phyloP scores from a whole-genome alignment of 139 green algal genomes.

The Chlamydomonas incerta region DNA sequence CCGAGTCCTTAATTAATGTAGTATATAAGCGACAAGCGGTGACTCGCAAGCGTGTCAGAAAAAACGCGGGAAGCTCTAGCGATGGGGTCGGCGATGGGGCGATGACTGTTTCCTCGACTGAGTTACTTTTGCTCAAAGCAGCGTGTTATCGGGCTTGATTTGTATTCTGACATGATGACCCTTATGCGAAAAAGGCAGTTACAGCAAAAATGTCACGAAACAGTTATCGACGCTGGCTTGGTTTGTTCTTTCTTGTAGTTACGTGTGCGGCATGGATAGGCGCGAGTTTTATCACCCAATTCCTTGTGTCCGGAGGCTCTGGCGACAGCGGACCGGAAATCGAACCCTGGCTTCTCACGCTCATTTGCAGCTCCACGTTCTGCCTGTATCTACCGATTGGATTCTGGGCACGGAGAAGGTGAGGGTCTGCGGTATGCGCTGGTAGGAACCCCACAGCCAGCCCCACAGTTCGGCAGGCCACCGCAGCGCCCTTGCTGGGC shows the following conservation, averaged over 20 bases:
- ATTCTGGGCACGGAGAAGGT: not conserved
- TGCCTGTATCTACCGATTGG: constrained; percentile 19
- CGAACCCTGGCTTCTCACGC: constrained; percentile 36
- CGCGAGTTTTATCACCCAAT: constrained; percentile 35
- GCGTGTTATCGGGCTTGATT: too few relatives aligned
- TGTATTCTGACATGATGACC: too few relatives aligned
- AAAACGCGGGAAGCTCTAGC: not conserved
- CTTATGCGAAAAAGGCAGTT: too few relatives aligned
- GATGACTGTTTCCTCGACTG: too few relatives aligned
- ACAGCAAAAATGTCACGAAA: not conserved
- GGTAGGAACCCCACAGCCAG: too few relatives aligned
- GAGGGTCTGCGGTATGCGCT: too few relatives aligned
- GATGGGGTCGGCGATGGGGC: not conserved
- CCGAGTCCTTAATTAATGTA: too few relatives aligned
- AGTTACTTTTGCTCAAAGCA: too few relatives aligned
- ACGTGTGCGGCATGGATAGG: constrained; percentile 31
- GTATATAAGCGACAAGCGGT: too few relatives aligned
- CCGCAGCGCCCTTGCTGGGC: too few relatives aligned
- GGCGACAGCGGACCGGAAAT: not conserved
- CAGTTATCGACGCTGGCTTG: not conserved
- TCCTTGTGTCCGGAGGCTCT: not conserved
- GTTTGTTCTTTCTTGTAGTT: constrained; percentile 10
- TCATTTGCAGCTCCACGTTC: constrained; percentile 25
- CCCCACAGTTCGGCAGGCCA: too few relatives aligned
- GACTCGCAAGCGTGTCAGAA: not conserved